Evolutionary conservation across 2,329 filamentous ascomycete species (phyloP).

Genomic region (Ophiostoma piceae): DNA sequence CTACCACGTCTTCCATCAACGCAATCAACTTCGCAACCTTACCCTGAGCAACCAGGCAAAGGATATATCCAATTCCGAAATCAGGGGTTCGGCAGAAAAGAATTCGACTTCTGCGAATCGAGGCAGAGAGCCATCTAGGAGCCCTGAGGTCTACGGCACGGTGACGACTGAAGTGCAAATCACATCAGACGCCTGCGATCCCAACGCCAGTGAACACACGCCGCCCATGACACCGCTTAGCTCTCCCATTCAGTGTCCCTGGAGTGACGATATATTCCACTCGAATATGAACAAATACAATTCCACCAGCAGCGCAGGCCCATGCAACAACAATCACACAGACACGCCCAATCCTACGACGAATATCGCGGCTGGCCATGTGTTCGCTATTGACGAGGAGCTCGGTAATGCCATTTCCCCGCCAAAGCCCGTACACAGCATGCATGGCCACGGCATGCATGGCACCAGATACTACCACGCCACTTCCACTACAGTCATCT

Average conservation of each 20-base stretch:
- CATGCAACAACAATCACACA: neutral
- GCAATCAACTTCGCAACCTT: slow-evolving; percentile 52
- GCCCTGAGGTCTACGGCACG: slow-evolving; percentile 42
- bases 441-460: slow-evolving; percentile 17
- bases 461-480: slow-evolving; percentile 15
- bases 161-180: slow-evolving; percentile 51
- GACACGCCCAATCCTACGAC: neutral
- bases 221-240: slow-evolving; percentile 21
- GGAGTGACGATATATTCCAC: slow-evolving; percentile 22
- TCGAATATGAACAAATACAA: neutral
- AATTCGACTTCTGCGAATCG: neutral
- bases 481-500: slow-evolving; percentile 24
- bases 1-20: slow-evolving; percentile 54
- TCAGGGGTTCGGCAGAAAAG: slow-evolving; percentile 25
- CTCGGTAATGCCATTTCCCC: slow-evolving; percentile 6
- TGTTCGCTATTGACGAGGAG: slow-evolving; percentile 13
- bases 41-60: slow-evolving; percentile 43
- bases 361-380: neutral
- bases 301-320: neutral
- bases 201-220: slow-evolving; percentile 16
- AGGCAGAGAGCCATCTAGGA: neutral
- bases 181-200: slow-evolving; percentile 33
- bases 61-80: slow-evolving; percentile 32
- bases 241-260: slow-evolving; percentile 22
- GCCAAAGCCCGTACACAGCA: slow-evolving; percentile 16